These are phyloP conservation scores for Solanum hybrid DNA, from an alignment of 305 asterid species.

Conservation along the genomic window DNA sequence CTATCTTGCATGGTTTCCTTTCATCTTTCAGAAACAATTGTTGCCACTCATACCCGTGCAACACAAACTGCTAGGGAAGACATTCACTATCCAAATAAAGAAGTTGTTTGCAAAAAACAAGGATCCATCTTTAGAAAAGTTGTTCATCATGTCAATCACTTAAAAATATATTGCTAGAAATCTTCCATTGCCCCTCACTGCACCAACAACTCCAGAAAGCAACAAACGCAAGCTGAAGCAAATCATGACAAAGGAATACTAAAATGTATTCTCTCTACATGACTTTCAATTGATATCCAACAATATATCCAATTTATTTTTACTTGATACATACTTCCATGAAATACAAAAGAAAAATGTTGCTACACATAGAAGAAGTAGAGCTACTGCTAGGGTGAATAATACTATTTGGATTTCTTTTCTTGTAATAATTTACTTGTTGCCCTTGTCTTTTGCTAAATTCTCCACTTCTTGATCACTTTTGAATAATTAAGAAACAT, in stretches of 20 bases:
- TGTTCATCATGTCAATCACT: not conserved
- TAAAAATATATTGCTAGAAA: not conserved
- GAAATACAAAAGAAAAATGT: not conserved
- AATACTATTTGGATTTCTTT: too few species aligned
- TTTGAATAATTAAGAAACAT: not conserved
- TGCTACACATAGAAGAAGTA: not conserved
- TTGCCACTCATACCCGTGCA: too few species aligned
- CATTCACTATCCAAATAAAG: not conserved
- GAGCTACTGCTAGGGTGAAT: not conserved
- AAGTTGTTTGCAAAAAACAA: not conserved
- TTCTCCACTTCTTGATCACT: not conserved
- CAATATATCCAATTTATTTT: not conserved
- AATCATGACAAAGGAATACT: not conserved
- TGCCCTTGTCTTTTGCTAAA: not conserved
- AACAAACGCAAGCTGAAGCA: not conserved
- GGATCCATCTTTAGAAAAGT: not conserved
- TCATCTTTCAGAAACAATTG: not conserved
- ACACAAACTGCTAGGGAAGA: too few species aligned
- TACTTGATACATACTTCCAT: not conserved
- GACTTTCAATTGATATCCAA: not conserved
- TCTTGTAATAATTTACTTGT: too few species aligned
- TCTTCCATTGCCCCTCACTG: not conserved
- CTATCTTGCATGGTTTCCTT: not conserved
- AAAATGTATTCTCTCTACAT: not conserved
- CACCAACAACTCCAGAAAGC: not conserved